Conservation (phyloP, 257 asterid species). For the Solanum sejunctum region DNA sequence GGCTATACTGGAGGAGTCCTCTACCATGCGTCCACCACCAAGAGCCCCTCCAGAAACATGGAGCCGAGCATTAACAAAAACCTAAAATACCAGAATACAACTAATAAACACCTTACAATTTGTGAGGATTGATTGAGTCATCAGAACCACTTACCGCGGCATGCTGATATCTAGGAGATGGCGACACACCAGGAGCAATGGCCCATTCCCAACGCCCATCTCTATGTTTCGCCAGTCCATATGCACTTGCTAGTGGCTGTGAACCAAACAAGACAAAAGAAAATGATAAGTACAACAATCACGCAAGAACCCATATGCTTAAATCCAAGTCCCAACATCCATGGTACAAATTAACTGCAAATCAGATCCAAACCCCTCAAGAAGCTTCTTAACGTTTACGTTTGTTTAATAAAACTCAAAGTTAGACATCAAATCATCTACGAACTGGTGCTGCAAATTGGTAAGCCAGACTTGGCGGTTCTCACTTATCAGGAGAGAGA, state of each 20-base stretch:
- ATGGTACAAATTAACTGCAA: background rate
- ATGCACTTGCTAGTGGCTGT: conserved; percentile 97
- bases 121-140: background rate
- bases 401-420: background rate
- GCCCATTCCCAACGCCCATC: conserved; percentile 99
- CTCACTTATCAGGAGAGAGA: background rate
- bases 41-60: conserved; percentile 99
- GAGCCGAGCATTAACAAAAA: conserved; percentile 94
- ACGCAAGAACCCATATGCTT: background rate
- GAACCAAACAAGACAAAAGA: background rate
- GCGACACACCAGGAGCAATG: conserved; percentile 99
- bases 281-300: background rate
- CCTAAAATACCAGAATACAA: conserved; percentile 30
- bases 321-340: background rate
- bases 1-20: conserved; percentile 96
- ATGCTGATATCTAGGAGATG: conserved; percentile 97
- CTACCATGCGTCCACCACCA: conserved; percentile 99
- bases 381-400: background rate
- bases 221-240: conserved; percentile 97
- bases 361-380: background rate
- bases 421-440: background rate
- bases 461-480: background rate
- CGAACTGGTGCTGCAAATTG: background rate
- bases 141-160: conserved; percentile 69
- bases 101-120: background rate